Base-by-base conservation (phyloP, 192 early-diverging fungal species). In the Coemansia reversa region DNA sequence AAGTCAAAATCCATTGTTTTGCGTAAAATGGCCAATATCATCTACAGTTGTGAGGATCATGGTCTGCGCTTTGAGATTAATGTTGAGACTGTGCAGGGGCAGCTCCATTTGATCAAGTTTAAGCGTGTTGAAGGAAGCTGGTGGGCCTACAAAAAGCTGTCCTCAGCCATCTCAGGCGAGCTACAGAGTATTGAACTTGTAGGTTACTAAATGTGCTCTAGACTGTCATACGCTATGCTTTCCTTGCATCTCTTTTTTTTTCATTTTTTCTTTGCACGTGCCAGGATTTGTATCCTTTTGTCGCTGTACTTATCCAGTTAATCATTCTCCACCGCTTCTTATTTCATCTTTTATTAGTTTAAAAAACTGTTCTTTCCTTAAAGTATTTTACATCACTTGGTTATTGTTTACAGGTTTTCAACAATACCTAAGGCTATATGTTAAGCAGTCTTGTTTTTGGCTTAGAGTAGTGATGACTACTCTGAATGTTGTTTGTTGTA, bases 111-210 rank as follows among this genome's bases (percentile, higher is more conserved):
- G 14, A 69, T 78, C 52, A 65, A 68, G 28, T 69, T 78, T 22
- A 78, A 78, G 63, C 70, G 76, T 18, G 8, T 72, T 14, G 66
- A 72, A 45, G 76, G 76, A 8, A 69, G 56, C 49, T 78, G 76
- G 76, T 78, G 70, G 66, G 67, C 59, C 0, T 78, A 73, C 30
- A 78, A 78, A 49, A 78, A 78, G 35, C 67, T 73, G 6, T 66
- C 70, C 24, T 62, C 72, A n/a, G 66, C 76, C 18, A 62, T 77
- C 20, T 65, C 70, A 11, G 65, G 72, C n/a, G 75, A 77, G 33
- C 54, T 77, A 18, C 70, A 77, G 45, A 64, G 60, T 33, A 24
- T 58, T 24, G 67, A 63, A 39, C 16, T 28, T 52, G 55, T 47
- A 8, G 60, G 53, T 5, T 51, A 51, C 60, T 56, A 33, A 56